Evolutionary conservation across 2,329 filamentous ascomycete species (phyloP), one percentile per base, ranked within the genome.

Genomic region (Aspergillus fischeri): DNA sequence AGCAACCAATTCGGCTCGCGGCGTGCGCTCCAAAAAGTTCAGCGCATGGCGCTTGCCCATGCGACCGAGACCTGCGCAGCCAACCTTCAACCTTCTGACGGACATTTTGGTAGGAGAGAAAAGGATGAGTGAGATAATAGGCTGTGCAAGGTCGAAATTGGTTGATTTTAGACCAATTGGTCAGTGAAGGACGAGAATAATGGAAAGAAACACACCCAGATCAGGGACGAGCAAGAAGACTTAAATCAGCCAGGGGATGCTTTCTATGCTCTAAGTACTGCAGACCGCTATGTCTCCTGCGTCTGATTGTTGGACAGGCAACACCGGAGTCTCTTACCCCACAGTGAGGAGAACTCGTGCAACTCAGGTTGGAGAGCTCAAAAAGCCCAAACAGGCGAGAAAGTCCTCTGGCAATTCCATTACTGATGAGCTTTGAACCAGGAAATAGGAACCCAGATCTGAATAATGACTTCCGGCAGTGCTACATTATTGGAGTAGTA

Each of bases 11-110:
- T 81, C 68, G 20, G 80, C 78, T 52, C 78, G 77, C 17, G 79
- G 79, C 17, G 76, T 77, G 51, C 74, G 72, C 62, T 79, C 68
- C 35, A 81, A 67, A 60, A 81, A 77, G 63, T 81, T 81, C 17
- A 77, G 65, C 14, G 79, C 80, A 67, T 82, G 80, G 21, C 78
- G 76, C 57, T 77, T 76, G 56, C 75, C 80, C 77, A 82, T 81
- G 56, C 79, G 78, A 55, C 80, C 79, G 35, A 81, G 76, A 49
- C 80, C 79, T 45, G 76, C 77, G 50, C 78, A 77, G 51, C 74
- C 80, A 59, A 81, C 67, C 57, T 78, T 74, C 57, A 80, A 68
- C 63, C 67, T 76, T 51, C 57, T 56, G 27, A 59, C 60, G 47
- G 68, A 62, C 68, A 71, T 71, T 52, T 21, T 58, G 47, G 28